These are phyloP conservation scores for Leptographium galeiforme DNA, from an alignment of 2,329 filamentous ascomycete genomes.

Conservation along the genomic window DNA sequence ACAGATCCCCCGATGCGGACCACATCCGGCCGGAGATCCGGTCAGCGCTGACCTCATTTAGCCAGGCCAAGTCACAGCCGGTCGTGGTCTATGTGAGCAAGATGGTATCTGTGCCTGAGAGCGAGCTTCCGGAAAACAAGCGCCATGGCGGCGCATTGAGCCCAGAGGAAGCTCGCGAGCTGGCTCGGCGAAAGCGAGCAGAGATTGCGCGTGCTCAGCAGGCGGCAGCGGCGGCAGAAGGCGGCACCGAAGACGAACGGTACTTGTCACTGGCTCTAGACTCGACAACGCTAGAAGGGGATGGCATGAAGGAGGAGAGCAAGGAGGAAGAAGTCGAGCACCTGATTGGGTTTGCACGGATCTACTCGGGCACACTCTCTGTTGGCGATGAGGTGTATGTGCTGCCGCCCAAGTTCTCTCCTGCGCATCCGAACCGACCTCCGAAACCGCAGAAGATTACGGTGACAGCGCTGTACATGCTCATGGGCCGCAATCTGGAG, in stretches of 20 bases:
- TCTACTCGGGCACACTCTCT: slow-evolving; percentile 80
- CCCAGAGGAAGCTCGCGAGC: slow-evolving; percentile 77
- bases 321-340: slow-evolving; percentile 67
- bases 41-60: slow-evolving; percentile 73
- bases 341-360: slow-evolving; percentile 83
- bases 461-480: slow-evolving; percentile 78
- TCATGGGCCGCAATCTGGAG: slow-evolving; percentile 88
- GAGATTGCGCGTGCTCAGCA: slow-evolving; percentile 74
- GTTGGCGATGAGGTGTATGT: slow-evolving; percentile 89
- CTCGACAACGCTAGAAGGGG: slow-evolving; percentile 1
- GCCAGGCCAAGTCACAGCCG: slow-evolving; percentile 51
- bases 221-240: slow-evolving; percentile 18
- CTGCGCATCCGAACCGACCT: slow-evolving; percentile 55
- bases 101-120: slow-evolving; percentile 91
- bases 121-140: slow-evolving; percentile 80
- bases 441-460: slow-evolving; percentile 72
- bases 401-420: slow-evolving; percentile 83
- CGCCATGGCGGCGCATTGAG: slow-evolving; percentile 53
- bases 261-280: slow-evolving; percentile 4
- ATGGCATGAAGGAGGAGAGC: slow-evolving; percentile 19
- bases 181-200: slow-evolving; percentile 77
- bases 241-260: slow-evolving; percentile 24
- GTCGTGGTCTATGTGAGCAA: slow-evolving; percentile 95
- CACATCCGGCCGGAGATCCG: slow-evolving; percentile 56
- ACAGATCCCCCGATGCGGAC: slow-evolving; percentile 63